Evolutionary conservation across 495 filamentous ascomycete genomes (phyloP), one percentile per base, ranked within the genome.

Genomic region (Daldinia concentrica): DNA sequence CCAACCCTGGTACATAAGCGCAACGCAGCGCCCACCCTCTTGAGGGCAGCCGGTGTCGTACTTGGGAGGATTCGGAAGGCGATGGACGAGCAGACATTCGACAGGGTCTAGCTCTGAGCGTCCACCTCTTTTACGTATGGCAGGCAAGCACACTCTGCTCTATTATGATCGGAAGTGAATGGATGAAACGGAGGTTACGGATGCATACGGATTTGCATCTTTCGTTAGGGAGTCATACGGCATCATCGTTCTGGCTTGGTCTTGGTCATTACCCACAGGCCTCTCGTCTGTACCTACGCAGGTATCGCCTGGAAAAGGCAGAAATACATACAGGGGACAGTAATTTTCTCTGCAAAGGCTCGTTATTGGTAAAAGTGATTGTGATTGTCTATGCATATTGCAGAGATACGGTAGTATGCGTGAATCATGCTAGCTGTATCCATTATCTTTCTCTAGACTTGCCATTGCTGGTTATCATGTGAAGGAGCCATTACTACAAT

Each of bases 1-100:
- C 82, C 77, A 85, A 84, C 82, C 82, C 82, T 67, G 79, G 79
- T 68, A 14, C 80, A 43, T 84, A 83, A 75, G 67, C 72, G 58
- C 58, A 19, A 41, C 60, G 15, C 15, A 15, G 60, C 64, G 51
- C 55, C 58, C 39, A 68, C 65, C 68, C 66, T 52, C 71, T 62
- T 57, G 55, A 68, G 66, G 60, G 71, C 73, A 78, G 76, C 74
- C 66, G 39, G 66, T 29, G 69, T 51, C 64, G 34, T 72, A 62
- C 32, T 41, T 51, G 51, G 12, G 64, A 66, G 72, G 68, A 66
- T 72, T 36, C 30, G 68, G 68, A 69, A 74, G 52, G 60, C 63
- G 64, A 71, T 64, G 72, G 67, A 74, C 60, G 59, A 64, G 71
- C 37, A 69, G 52, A 24, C 52, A 50, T 27, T 12, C 34, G 22